Conservation (phyloP, 768 basidiomycete genomes). For the Trametes meyenii region DNA sequence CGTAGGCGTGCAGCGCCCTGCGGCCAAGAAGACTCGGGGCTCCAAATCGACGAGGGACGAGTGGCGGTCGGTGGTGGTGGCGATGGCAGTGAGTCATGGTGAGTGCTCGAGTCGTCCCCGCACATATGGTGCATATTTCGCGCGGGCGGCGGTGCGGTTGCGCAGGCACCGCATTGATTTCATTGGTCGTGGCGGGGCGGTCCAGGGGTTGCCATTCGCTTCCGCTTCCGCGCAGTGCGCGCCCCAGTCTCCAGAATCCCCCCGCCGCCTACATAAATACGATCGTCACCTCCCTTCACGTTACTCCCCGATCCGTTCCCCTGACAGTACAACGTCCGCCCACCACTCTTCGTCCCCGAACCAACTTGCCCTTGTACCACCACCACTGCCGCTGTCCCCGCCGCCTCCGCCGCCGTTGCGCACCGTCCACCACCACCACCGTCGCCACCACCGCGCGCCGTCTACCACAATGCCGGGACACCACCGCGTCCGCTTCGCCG, state of each 20-base stretch:
- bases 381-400: neutral
- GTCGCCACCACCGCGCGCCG: conserved; percentile 3
- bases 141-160: conserved; percentile 5
- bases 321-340: neutral
- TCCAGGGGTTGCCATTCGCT: neutral
- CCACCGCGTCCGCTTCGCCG: conserved; percentile 30
- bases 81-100: conserved; percentile 8
- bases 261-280: conserved; percentile 13
- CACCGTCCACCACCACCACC: neutral
- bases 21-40: conserved; percentile 12
- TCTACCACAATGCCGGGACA: conserved; percentile 25
- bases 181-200: conserved; percentile 2
- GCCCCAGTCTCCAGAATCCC: conserved; percentile 8
- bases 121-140: neutral
- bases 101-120: conserved; percentile 1
- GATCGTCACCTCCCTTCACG: conserved; percentile 16
- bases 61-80: neutral
- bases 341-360: neutral
- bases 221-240: conserved; percentile 10
- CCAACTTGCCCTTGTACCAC: neutral
- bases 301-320: conserved; percentile 2
- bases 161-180: too few species aligned
- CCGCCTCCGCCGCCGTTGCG: neutral
- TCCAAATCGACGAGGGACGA: neutral
- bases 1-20: conserved; percentile 7